Base-by-base conservation (phyloP, 2,329 filamentous ascomycete species). In the Fusarium dimerum region DNA sequence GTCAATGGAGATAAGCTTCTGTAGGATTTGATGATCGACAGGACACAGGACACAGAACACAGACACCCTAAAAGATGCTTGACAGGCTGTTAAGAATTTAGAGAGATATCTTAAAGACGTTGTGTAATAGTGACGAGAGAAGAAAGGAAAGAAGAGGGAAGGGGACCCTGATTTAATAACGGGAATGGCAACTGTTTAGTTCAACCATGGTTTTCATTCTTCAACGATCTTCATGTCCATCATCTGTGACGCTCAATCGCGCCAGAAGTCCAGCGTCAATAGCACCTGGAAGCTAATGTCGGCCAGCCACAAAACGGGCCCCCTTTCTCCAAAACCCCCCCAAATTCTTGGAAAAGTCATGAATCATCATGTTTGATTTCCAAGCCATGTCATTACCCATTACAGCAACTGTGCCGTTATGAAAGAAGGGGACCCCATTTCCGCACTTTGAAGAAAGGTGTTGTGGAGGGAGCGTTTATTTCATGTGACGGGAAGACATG, bases 351-450 rank as follows among this genome's bases (percentile, higher is more conserved):
- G 10, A 29, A 43, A 43, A 52, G 50, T 55, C 59, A 64, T 63
- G 57, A 64, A 63, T 64, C 61, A 64, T 64, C 57, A 47, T 26
- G 20, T 26, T 26, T 26, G 17, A 26, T 41, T 43, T 15, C 11
- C 18, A 2, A 9, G 10, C 26, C 8, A 42, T 34, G 57, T 30
- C 42, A 15, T 11, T 5, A 12, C 38, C 17, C 17, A 15, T n/a
- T 36, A 3, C 15, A 39, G 15, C 8, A 34, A 40, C 41, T 13
- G 45, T 8, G n/a, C 11, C 41, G 17, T 20, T 47, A 40, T 40
- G 38, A 15, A 40, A 8, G 17, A 42, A 51, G 41, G 41, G 40
- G 40, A 41, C 40, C 40, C 16, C n/a, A n/a, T 12, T 41, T 20
- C 20, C 20, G 20, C 20, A 26, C 20, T 26, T 26, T n/a, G n/a